Percentiles rank a stretch among this genome's conserved stretches.
Evolutionary conservation across 257 asterid species (phyloP).

Genomic region (Datura wrightii): DNA sequence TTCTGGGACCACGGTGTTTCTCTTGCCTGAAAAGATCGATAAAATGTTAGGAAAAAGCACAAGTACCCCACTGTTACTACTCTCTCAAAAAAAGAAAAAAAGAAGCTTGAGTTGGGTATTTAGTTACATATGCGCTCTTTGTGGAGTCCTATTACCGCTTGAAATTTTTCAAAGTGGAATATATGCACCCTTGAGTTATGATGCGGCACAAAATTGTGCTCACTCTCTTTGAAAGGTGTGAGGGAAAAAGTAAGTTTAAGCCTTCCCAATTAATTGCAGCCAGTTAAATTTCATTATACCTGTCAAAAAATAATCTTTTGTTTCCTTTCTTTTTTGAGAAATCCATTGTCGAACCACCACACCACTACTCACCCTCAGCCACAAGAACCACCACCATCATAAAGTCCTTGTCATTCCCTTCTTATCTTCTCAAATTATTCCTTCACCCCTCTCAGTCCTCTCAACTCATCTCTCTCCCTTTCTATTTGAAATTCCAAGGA

Average conservation of each 20-base stretch:
- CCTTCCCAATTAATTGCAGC: neutral
- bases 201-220: neutral
- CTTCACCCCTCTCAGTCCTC: neutral
- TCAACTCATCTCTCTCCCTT: neutral
- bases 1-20: neutral
- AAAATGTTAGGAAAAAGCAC: neutral
- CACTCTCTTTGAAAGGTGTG: constrained; percentile 14
- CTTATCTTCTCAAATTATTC: neutral
- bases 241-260: neutral
- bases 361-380: neutral
- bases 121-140: neutral
- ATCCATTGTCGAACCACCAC: neutral
- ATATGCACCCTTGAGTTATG: neutral
- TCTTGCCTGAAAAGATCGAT: constrained; percentile 5
- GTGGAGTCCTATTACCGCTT: neutral
- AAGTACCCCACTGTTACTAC: neutral
- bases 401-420: neutral
- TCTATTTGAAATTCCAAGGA: neutral
- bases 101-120: neutral
- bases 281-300: neutral
- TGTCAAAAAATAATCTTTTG: neutral
- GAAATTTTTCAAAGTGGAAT: neutral
- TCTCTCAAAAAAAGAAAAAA: neutral
- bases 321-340: neutral
- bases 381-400: neutral